Conservation (phyloP, 495 filamentous ascomycete species). For the Sabuloglossum arenarium region DNA sequence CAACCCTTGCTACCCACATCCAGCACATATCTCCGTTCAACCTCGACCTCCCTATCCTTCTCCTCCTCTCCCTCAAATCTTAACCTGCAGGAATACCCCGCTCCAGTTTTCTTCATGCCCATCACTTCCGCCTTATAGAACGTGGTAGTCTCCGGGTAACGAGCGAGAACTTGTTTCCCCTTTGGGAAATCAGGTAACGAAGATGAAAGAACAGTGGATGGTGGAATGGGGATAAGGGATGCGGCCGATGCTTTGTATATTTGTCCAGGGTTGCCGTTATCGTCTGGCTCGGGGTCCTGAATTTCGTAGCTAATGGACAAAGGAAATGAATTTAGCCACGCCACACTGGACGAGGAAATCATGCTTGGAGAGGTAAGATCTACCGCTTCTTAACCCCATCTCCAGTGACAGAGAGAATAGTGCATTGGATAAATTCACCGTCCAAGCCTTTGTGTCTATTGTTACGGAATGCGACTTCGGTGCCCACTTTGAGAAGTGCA, state of each 20-base stretch:
- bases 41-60: slow-evolving; percentile 45
- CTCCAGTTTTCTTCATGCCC: slow-evolving; percentile 36
- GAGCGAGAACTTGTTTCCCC: slow-evolving; percentile 61
- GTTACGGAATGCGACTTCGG: slow-evolving; percentile 74
- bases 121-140: slow-evolving; percentile 96
- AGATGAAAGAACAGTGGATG: slow-evolving; percentile 20
- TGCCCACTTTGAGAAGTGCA: slow-evolving; percentile 38
- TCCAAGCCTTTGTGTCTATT: slow-evolving; percentile 51
- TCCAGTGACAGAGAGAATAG: slow-evolving; percentile 62
- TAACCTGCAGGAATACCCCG: slow-evolving; percentile 28
- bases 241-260: slow-evolving; percentile 61
- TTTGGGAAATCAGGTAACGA: slow-evolving; percentile 44
- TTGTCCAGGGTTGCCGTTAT: slow-evolving; percentile 45
- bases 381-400: slow-evolving; percentile 68
- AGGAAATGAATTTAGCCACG: not conserved
- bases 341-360: not conserved
- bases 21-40: slow-evolving; percentile 58
- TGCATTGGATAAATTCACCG: slow-evolving; percentile 72
- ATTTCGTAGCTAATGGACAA: slow-evolving; percentile 53
- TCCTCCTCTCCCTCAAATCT: slow-evolving; percentile 80
- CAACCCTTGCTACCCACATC: slow-evolving; percentile 28
- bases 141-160: slow-evolving; percentile 83
- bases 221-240: slow-evolving; percentile 70
- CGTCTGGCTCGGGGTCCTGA: slow-evolving; percentile 78
- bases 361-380: not conserved